These are phyloP conservation scores for Fusarium sp. DNA, from an alignment of 2,329 filamentous ascomycete genomes.

Conservation along the genomic window DNA sequence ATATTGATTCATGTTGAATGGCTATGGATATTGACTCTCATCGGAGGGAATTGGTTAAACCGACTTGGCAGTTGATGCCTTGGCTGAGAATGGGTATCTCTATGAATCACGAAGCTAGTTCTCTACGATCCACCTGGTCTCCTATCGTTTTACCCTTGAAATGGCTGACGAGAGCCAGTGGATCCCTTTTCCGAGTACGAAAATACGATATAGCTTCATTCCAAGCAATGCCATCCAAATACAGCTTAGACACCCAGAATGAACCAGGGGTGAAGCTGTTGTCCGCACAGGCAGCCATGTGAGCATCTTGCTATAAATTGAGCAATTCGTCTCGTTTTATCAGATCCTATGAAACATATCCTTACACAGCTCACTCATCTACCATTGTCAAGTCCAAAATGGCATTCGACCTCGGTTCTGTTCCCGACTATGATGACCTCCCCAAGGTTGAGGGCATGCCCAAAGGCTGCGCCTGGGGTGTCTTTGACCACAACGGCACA, in stretches of 20 bases:
- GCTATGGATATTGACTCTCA: too few species aligned
- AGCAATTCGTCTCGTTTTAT: not conserved
- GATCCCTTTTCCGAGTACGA: conserved; percentile 20
- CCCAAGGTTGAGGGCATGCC: conserved; percentile 53
- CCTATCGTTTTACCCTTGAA: not conserved
- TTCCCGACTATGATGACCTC: conserved; percentile 30
- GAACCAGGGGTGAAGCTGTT: not conserved
- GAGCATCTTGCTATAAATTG: conserved; percentile 12
- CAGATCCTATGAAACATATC: not conserved
- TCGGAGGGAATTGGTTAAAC: too few species aligned
- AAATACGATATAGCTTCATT: not conserved
- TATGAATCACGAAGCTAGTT: not conserved
- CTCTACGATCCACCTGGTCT: not conserved
- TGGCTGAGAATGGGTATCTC: too few species aligned
- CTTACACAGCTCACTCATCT: too few species aligned
- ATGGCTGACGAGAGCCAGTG: conserved; percentile 13
- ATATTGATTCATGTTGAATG: not conserved
- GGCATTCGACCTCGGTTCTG: conserved; percentile 1
- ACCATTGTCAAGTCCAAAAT: not conserved
- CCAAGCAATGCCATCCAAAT: not conserved
- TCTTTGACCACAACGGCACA: conserved; percentile 56
- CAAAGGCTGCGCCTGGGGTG: conserved; percentile 61
- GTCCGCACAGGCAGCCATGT: not conserved
- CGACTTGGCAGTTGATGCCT: too few species aligned
- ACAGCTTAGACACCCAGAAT: not conserved